Conservation (phyloP, 2,329 filamentous ascomycete genomes). For the Aspergillus melleus region DNA sequence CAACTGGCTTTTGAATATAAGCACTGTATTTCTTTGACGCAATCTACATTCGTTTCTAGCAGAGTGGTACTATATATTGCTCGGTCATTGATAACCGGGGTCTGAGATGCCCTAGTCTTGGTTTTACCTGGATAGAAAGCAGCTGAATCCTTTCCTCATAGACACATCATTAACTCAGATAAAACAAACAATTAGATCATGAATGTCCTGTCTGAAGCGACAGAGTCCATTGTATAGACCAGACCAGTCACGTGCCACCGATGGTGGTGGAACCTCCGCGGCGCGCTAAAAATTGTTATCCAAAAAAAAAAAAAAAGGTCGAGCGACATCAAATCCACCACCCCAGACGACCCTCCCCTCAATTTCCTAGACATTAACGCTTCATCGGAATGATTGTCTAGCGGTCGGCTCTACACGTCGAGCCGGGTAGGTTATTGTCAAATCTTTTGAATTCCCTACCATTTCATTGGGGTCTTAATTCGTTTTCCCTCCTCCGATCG, state of each 20-base stretch:
- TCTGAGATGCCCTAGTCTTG: too few species aligned
- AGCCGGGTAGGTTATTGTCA: conserved; percentile 16
- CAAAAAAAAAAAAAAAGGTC: conserved; percentile 21
- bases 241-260: conserved; percentile 22
- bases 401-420: conserved; percentile 19
- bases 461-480: background rate
- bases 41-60: background rate
- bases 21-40: background rate
- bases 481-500: background rate
- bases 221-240: background rate
- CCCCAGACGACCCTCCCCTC: background rate
- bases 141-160: too few species aligned
- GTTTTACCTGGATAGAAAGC: too few species aligned
- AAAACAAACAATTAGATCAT: background rate
- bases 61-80: background rate
- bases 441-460: background rate
- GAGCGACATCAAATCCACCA: conserved; percentile 9
- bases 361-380: background rate
- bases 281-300: conserved; percentile 29
- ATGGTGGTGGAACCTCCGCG: conserved; percentile 19
- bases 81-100: background rate
- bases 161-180: background rate
- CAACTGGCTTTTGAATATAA: background rate
- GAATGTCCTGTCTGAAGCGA: background rate
- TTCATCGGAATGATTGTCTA: conserved; percentile 23